Percentiles rank a stretch among this genome's conserved stretches.
phyloP scores from a whole-genome alignment of 1,139 yeast species.

The Yamadazyma friedrichii region DNA sequence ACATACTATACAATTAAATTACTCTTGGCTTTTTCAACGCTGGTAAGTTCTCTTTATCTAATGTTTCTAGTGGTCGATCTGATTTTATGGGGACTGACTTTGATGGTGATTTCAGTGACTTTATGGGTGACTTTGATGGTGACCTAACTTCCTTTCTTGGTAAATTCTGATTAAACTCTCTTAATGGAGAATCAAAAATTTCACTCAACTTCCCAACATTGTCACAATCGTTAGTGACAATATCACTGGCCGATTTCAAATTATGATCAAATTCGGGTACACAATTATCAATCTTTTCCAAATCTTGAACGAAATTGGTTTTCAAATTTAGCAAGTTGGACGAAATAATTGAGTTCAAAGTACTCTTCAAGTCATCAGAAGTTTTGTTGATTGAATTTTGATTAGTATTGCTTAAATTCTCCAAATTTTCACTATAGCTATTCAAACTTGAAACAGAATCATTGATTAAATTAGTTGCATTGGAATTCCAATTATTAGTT shows the following conservation, averaged over 20 bases:
- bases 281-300: constrained; percentile 5
- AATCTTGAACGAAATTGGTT: constrained; percentile 4
- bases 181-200: constrained; percentile 2
- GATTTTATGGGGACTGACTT: constrained; percentile 10
- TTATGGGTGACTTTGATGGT: not conserved
- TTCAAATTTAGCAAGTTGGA: constrained; percentile 7
- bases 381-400: constrained; percentile 10
- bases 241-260: not conserved
- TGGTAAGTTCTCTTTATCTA: constrained; percentile 15
- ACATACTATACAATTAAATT: constrained; percentile 6
- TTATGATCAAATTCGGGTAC: not conserved
- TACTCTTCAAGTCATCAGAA: constrained; percentile 9
- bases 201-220: not conserved
- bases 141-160: not conserved
- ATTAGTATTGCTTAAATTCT: constrained; percentile 4
- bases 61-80: not conserved
- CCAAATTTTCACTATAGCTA: constrained; percentile 5
- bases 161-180: not conserved
- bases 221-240: not conserved
- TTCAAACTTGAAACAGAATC: constrained; percentile 7
- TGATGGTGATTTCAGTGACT: constrained; percentile 8
- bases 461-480: constrained; percentile 7
- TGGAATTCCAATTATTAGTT: constrained; percentile 13
- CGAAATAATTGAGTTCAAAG: constrained; percentile 8
- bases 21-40: constrained; percentile 17